These are phyloP conservation scores for Naganishia albida DNA, from an alignment of 1,284 basidiomycete genomes.

Conservation along the genomic window DNA sequence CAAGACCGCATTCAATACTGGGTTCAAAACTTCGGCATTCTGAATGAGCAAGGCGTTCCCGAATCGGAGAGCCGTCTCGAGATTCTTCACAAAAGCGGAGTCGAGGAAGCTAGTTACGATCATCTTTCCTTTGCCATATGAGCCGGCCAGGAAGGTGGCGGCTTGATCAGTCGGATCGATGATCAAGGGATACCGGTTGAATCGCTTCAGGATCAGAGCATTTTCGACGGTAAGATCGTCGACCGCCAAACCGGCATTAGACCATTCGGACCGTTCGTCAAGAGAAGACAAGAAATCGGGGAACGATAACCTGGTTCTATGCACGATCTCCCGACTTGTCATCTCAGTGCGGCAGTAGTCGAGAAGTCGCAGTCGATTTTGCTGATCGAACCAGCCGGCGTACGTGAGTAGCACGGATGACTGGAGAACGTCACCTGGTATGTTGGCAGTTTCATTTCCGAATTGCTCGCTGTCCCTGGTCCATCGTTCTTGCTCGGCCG, in stretches of 20 bases:
- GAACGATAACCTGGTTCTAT: slow-evolving; percentile 87
- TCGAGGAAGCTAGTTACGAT: slow-evolving; percentile 98
- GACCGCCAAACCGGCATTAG: slow-evolving; percentile 88
- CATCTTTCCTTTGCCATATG: slow-evolving; percentile 95
- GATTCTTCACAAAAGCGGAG: slow-evolving; percentile 95
- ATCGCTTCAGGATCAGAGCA: slow-evolving; percentile 97
- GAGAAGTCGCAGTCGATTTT: slow-evolving; percentile 97
- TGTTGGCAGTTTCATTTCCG: slow-evolving; percentile 97
- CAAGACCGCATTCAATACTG: slow-evolving; percentile 94
- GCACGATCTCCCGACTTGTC: slow-evolving; percentile 81
- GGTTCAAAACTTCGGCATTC: slow-evolving; percentile 96
- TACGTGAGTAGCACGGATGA: slow-evolving; percentile 97
- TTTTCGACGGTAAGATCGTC: slow-evolving; percentile 97
- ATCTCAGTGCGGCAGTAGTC: slow-evolving; percentile 50
- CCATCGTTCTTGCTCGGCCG: slow-evolving; percentile 93
- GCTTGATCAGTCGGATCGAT: slow-evolving; percentile 99
- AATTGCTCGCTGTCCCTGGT: slow-evolving; percentile 93
- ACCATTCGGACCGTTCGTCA: slow-evolving; percentile 94
- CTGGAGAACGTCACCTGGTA: slow-evolving; percentile 93
- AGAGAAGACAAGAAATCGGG: slow-evolving; percentile 96
- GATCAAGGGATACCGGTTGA: slow-evolving; percentile 96
- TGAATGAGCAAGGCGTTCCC: slow-evolving; percentile 96
- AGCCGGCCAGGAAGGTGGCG: slow-evolving; percentile 87
- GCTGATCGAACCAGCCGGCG: slow-evolving; percentile 97
- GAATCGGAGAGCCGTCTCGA: slow-evolving; percentile 98